phyloP scores from a whole-genome alignment of 1,139 yeast genomes.

The Magnusiomyces sp. region DNA sequence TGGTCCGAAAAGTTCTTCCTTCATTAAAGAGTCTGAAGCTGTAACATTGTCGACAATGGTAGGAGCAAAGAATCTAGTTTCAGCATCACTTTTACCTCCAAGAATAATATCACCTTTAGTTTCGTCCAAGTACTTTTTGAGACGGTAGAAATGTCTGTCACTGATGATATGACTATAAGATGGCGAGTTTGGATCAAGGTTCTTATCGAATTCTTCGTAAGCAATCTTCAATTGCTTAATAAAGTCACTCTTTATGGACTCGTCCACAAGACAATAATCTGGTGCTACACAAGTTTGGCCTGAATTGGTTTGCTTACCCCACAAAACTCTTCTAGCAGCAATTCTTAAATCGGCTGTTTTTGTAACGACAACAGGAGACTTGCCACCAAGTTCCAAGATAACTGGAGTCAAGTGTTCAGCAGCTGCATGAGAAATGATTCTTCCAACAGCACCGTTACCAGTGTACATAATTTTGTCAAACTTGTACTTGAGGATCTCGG shows the following conservation, averaged over 20 bases:
- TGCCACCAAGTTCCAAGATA: slow-evolving; percentile 86
- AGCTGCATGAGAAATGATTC: slow-evolving; percentile 69
- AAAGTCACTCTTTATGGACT: slow-evolving; percentile 46
- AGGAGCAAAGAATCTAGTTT: slow-evolving; percentile 56
- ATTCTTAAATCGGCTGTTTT: slow-evolving; percentile 38
- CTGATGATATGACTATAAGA: slow-evolving; percentile 53
- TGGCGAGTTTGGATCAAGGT: slow-evolving; percentile 25
- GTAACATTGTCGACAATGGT: slow-evolving; percentile 55
- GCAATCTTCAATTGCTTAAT: slow-evolving; percentile 39
- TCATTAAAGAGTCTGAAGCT: slow-evolving; percentile 66
- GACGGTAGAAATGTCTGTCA: slow-evolving; percentile 47
- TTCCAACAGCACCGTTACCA: slow-evolving; percentile 72
- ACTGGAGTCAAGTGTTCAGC: slow-evolving; percentile 78
- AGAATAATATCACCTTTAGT: slow-evolving; percentile 52
- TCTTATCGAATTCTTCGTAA: slow-evolving; percentile 38
- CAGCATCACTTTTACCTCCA: slow-evolving; percentile 44
- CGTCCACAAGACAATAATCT: slow-evolving; percentile 68
- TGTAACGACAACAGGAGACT: slow-evolving; percentile 72
- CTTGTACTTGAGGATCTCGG: slow-evolving; percentile 53
- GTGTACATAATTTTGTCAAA: slow-evolving; percentile 84
- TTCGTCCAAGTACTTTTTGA: slow-evolving; percentile 38
- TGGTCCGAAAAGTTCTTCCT: slow-evolving; percentile 78
- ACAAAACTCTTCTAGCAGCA: slow-evolving; percentile 59
- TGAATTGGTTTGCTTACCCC: slow-evolving; percentile 75
- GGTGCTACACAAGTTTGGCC: slow-evolving; percentile 92